These are phyloP conservation scores for Piper longum DNA, from an alignment of 164 flowering plant genomes.

Conservation along the genomic window DNA sequence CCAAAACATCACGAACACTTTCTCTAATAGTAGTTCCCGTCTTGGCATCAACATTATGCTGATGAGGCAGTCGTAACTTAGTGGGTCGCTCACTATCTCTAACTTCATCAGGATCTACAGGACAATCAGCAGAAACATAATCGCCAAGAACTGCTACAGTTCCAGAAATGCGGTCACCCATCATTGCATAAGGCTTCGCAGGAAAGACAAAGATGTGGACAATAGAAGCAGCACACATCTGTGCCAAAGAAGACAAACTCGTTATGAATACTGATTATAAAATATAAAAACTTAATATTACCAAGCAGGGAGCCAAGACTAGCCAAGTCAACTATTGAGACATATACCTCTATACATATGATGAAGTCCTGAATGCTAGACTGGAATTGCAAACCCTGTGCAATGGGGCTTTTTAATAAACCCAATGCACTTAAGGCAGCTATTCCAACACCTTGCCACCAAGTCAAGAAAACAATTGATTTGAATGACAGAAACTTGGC, in stretches of 20 bases:
- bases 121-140: constrained; percentile 76
- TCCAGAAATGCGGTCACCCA: constrained; percentile 67
- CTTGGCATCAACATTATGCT: constrained; percentile 43
- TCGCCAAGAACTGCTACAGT: constrained; percentile 85
- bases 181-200: constrained; percentile 73
- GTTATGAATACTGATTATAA: not conserved
- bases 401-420: constrained; percentile 75
- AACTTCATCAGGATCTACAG: constrained; percentile 91
- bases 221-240: constrained; percentile 92
- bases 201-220: constrained; percentile 95
- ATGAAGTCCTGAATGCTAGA: constrained; percentile 92
- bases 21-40: constrained; percentile 73
- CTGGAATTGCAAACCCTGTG: constrained; percentile 73
- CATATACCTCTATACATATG: constrained; percentile 86
- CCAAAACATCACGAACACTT: constrained; percentile 81
- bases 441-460: constrained; percentile 99
- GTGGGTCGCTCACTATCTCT: constrained; percentile 94
- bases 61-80: constrained; percentile 77
- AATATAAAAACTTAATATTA: too few relatives aligned
- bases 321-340: not conserved
- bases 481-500: constrained; percentile 83
- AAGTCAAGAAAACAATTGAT: constrained; percentile 91
- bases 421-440: constrained; percentile 68
- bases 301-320: not conserved
- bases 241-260: constrained; percentile 46